Base-by-base conservation (phyloP, 192 early-diverging fungal genomes). In the Gamsiella multidivaricata region DNA sequence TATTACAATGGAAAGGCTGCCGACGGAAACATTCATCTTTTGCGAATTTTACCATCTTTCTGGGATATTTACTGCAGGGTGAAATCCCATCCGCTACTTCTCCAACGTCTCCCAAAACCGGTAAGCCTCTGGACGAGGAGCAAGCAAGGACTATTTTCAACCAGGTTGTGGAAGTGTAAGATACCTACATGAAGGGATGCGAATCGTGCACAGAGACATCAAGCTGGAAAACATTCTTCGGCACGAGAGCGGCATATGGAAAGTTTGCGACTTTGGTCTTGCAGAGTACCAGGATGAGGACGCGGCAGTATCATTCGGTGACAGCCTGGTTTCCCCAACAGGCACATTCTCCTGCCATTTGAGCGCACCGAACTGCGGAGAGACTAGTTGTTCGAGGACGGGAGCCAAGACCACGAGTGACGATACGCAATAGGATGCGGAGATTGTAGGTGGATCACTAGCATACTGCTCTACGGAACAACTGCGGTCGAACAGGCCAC, bases 201-300 rank as follows among this genome's bases (percentile, higher is more conserved):
- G 89, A 20, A 84, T 95, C 54, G 87, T 87, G 10, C 97, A 98
- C 80, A 86, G 93, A 9, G 97, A 98, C 72, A 83, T 98, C 61
- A 98, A 98, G 74, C 86, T 94, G 22, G 97, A 98, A 62, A 98
- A 97, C 70, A 82, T 97, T 23, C 81, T 97, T 33, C 82, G 94
- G 20, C 89, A 88, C 60, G 84, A 84, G 49, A 54, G 87, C 18
- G 83, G 81, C 9, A 80, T 79, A 14, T 82, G 92, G 67, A 97
- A 97, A 81, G 78, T 98, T 18, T 91, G 91, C 42, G 97, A 98
- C 67, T 98, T 98, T 83, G 96, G 96, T 10, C 71, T 95, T 14
- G 84, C 92, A 3, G 87, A 90, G 42, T 86, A 83, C 57, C 84
- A 85, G 57, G 78, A 83, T 31, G 70, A 72, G n/a, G 70, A 54